These are phyloP conservation scores for Tricholoma terreum DNA, from an alignment of 768 basidiomycete genomes.

Conservation along the genomic window DNA sequence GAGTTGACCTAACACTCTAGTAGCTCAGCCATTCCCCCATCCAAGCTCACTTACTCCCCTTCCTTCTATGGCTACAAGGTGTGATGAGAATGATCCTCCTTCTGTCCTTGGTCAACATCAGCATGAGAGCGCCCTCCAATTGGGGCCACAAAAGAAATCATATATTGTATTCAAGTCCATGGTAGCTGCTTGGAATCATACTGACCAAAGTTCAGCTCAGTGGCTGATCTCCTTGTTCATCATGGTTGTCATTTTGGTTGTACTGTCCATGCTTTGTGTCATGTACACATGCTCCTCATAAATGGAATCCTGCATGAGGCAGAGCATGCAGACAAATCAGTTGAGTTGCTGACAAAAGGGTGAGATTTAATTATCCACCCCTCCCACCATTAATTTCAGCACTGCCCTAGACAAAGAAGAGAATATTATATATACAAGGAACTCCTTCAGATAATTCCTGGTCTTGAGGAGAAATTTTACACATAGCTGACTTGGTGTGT, in stretches of 20 bases:
- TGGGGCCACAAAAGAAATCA: constrained; percentile 2
- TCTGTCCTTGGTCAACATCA: neutral
- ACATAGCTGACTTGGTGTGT: constrained; percentile 18
- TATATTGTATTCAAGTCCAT: neutral
- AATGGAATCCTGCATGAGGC: constrained; percentile 14
- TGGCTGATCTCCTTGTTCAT: constrained; percentile 16
- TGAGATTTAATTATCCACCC: neutral
- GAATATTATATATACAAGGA: constrained; percentile 9
- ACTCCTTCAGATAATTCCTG: constrained; percentile 2
- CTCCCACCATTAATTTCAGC: neutral
- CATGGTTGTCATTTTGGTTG: constrained; percentile 22
- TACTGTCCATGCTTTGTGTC: constrained; percentile 9
- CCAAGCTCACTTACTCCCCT: too few relatives aligned
- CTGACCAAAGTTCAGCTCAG: neutral
- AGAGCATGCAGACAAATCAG: constrained; percentile 4
- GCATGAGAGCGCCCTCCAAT: neutral
- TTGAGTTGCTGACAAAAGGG: constrained; percentile 2
- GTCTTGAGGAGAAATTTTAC: constrained; percentile 9
- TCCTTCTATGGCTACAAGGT: too few relatives aligned
- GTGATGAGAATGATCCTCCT: neutral
- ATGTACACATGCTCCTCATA: constrained; percentile 7
- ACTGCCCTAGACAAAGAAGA: constrained; percentile 4
- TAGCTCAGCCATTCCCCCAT: too few relatives aligned
- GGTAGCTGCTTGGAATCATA: neutral
- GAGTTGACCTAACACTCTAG: too few relatives aligned